Conservation (phyloP, 73 alveolate species). For the Paramecium primaurelia region DNA sequence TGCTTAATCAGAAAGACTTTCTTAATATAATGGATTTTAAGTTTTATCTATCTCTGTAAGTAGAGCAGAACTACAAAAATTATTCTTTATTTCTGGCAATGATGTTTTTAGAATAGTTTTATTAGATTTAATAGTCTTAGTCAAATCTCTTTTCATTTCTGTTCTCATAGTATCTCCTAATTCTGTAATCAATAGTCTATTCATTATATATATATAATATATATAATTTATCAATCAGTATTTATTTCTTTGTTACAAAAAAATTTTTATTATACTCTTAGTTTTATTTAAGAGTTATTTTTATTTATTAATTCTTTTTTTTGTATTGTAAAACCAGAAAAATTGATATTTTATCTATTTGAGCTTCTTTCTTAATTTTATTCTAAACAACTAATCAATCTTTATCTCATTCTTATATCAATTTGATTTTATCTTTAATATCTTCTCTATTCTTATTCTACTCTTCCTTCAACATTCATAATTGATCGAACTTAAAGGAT, state of each 20-base stretch:
- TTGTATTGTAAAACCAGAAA: background rate
- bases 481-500: background rate
- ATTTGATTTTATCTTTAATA: background rate
- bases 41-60: background rate
- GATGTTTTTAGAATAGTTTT: background rate
- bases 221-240: background rate
- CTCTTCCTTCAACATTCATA: background rate
- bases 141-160: constrained; percentile 3
- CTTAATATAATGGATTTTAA: background rate
- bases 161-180: constrained; percentile 11
- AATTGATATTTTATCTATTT: background rate
- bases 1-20: constrained; percentile 42
- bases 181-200: constrained; percentile 38
- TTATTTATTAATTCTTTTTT: background rate
- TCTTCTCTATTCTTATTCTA: background rate
- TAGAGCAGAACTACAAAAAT: background rate
- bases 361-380: background rate
- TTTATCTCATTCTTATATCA: background rate
- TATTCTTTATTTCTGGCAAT: background rate
- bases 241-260: background rate
- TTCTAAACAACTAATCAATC: background rate
- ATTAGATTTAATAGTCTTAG: background rate
- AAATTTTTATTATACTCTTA: background rate
- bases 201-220: background rate
- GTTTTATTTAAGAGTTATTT: background rate